Evolutionary conservation across 2,329 filamentous ascomycete species (phyloP).

Genomic region (Cyanodermella asteris): DNA sequence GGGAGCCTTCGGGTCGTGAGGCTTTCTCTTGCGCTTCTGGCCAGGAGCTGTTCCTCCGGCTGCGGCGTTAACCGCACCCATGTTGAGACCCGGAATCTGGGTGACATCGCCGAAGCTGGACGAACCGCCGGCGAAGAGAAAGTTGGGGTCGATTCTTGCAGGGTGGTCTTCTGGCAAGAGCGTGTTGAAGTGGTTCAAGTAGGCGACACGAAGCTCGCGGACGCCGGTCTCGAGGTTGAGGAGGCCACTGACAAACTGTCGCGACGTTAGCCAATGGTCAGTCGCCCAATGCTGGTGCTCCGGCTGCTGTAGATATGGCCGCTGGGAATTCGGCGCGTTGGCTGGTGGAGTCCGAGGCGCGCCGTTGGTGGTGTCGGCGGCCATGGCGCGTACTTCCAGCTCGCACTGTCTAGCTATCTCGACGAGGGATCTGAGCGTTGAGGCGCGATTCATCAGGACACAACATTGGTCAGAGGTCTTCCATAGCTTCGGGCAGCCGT

Average conservation of each 20-base stretch:
- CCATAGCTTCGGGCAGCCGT: too few species aligned
- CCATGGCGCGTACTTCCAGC: too few species aligned
- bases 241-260: slow-evolving; percentile 53
- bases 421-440: too few species aligned
- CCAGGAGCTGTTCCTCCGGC: slow-evolving; percentile 19
- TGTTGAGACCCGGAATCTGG: too few species aligned
- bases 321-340: too few species aligned
- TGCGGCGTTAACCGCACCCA: slow-evolving; percentile 19
- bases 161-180: slow-evolving; percentile 20
- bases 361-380: not conserved
- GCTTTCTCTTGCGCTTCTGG: slow-evolving; percentile 75
- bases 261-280: too few species aligned
- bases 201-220: slow-evolving; percentile 59
- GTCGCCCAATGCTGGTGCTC: too few species aligned
- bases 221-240: slow-evolving; percentile 60
- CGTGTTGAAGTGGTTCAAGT: slow-evolving; percentile 71
- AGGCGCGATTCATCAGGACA: too few species aligned
- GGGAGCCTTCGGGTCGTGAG: slow-evolving; percentile 76
- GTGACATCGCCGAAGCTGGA: slow-evolving; percentile 24
- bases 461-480: too few species aligned
- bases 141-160: too few species aligned
- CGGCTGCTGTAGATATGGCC: too few species aligned
- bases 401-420: too few species aligned
- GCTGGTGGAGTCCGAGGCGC: not conserved
- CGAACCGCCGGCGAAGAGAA: not conserved